These are phyloP conservation scores for Citeromyces nyonsensis DNA, from an alignment of 805 yeast species.

Conservation along the genomic window DNA sequence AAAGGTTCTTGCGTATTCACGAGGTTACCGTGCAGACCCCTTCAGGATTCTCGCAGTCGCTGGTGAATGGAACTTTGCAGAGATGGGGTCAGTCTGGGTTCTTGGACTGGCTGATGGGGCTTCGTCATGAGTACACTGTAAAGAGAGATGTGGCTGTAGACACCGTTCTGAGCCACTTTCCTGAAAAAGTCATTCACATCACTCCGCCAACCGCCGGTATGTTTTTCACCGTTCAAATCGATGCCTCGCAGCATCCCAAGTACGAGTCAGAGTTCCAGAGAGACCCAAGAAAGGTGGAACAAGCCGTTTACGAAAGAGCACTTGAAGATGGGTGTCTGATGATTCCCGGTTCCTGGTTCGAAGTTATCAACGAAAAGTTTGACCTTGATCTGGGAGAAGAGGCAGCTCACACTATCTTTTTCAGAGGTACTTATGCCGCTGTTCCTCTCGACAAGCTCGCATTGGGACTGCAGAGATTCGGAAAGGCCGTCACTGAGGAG, in stretches of 20 bases:
- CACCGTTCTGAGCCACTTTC: constrained; percentile 46
- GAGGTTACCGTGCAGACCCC: constrained; percentile 76
- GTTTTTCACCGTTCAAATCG: constrained; percentile 66
- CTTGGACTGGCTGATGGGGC: constrained; percentile 75
- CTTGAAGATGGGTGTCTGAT: constrained; percentile 22
- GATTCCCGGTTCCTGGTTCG: constrained; percentile 81
- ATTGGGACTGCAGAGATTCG: constrained; percentile 52
- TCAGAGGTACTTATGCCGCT: constrained; percentile 84
- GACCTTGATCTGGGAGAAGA: constrained; percentile 22
- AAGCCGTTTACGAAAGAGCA: constrained; percentile 24
- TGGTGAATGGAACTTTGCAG: constrained; percentile 53
- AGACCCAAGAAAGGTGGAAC: constrained; percentile 54
- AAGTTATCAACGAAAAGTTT: constrained; percentile 29
- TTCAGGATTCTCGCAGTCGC: constrained; percentile 65
- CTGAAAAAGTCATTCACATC: constrained; percentile 22
- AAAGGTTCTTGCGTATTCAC: constrained; percentile 53
- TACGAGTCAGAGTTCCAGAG: constrained; percentile 35
- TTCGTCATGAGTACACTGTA: constrained; percentile 69
- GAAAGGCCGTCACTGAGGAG: constrained; percentile 44
- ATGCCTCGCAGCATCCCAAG: constrained; percentile 70
- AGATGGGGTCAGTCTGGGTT: constrained; percentile 89
- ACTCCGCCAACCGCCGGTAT: constrained; percentile 72
- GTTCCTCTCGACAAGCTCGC: constrained; percentile 53
- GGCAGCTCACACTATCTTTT: constrained; percentile 37
- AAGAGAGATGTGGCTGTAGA: constrained; percentile 84